Evolutionary conservation across 495 filamentous ascomycete species (phyloP).

Genomic region (Penicillium atrosanguineum): DNA sequence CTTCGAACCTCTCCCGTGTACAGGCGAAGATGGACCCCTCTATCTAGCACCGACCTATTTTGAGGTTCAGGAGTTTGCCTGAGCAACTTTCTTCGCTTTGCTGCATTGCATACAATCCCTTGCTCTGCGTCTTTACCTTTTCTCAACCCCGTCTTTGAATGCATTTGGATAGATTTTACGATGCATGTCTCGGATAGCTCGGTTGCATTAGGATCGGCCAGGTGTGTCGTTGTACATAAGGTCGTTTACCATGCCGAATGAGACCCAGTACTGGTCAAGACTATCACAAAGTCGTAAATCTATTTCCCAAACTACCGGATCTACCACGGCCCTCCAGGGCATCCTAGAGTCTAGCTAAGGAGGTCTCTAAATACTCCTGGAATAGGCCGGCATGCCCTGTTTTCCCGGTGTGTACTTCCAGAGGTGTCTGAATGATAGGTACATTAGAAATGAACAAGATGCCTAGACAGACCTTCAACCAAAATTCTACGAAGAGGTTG

Average conservation of each 20-base stretch:
- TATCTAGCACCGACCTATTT: conserved; percentile 9
- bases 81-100: conserved; percentile 3
- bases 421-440: too few species aligned
- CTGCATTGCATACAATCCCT: conserved; percentile 1
- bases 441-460: too few species aligned
- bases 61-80: conserved; percentile 14
- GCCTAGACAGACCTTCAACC: too few species aligned
- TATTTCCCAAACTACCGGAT: too few species aligned
- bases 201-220: neutral
- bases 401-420: too few species aligned
- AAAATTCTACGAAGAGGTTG: too few species aligned
- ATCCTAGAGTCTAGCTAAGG: too few species aligned
- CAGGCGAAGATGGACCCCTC: conserved; percentile 10
- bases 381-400: too few species aligned
- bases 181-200: neutral
- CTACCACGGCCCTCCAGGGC: too few species aligned
- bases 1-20: conserved; percentile 14
- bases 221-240: neutral
- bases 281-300: too few species aligned
- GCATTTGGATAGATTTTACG: neutral
- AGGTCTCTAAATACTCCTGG: too few species aligned
- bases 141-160: neutral
- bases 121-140: neutral
- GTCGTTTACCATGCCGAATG: neutral
- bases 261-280: neutral